These are phyloP conservation scores for Dillenia turbinata DNA, from an alignment of 164 flowering plant species.

Conservation along the genomic window DNA sequence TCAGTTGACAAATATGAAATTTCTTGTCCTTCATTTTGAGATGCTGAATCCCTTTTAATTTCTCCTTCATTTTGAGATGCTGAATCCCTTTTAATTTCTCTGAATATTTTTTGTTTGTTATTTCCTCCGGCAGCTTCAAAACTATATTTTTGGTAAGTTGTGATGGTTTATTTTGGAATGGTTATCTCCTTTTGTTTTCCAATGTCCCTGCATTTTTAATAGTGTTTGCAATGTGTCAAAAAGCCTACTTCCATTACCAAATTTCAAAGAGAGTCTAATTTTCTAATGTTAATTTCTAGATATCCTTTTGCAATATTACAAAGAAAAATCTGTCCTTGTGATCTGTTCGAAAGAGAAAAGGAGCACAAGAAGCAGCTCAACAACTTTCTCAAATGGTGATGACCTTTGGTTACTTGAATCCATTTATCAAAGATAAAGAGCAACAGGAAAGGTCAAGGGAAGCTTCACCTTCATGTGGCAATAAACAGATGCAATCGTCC, in stretches of 20 bases:
- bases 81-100: conserved; percentile 11
- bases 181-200: no score
- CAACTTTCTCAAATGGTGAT: conserved; percentile 63
- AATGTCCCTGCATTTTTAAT: not conserved
- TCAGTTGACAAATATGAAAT: not conserved
- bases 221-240: not conserved
- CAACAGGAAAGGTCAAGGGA: conserved; percentile 88
- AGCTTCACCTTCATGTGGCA: conserved; percentile 82
- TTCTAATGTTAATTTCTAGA: conserved; percentile 40
- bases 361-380: conserved; percentile 95
- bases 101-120: conserved; percentile 24
- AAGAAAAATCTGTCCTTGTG: conserved; percentile 85
- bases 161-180: not conserved
- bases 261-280: not conserved
- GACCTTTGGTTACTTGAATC: conserved; percentile 81
- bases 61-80: conserved; percentile 7
- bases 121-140: conserved; percentile 83
- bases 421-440: conserved; percentile 73
- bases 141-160: conserved; percentile 84
- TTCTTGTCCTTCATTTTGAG: not conserved
- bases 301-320: conserved; percentile 87
- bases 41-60: conserved; percentile 3
- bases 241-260: not conserved
- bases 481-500: conserved; percentile 93
- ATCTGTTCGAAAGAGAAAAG: conserved; percentile 98